Conservation (phyloP, 768 basidiomycete genomes). For the Chalciporus sphaerocephalus region DNA sequence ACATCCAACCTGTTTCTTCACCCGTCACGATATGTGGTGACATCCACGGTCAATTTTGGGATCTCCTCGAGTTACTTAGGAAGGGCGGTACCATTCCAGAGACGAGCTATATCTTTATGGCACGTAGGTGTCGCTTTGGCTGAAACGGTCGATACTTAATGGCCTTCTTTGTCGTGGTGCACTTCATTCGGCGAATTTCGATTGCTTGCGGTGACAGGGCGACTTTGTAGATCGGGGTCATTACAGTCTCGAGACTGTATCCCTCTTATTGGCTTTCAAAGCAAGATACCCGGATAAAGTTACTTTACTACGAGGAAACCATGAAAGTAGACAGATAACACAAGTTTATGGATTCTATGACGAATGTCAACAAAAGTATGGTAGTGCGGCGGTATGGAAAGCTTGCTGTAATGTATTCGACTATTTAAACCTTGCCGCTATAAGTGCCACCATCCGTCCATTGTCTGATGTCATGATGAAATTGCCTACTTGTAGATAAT, state of each 20-base stretch:
- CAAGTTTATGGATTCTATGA: slow-evolving; percentile 99
- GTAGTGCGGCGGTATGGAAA: slow-evolving; percentile 93
- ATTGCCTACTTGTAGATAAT: slow-evolving; percentile 62
- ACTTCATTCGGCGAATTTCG: neutral
- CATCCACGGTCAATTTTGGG: slow-evolving; percentile 98
- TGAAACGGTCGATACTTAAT: slow-evolving; percentile 24
- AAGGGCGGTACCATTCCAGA: slow-evolving; percentile 84
- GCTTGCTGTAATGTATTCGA: slow-evolving; percentile 97
- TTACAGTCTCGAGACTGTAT: slow-evolving; percentile 93
- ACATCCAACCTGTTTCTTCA: slow-evolving; percentile 92
- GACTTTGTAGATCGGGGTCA: slow-evolving; percentile 98
- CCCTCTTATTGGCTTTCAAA: slow-evolving; percentile 82
- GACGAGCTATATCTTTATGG: slow-evolving; percentile 95
- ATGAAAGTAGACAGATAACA: slow-evolving; percentile 96
- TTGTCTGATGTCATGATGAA: neutral
- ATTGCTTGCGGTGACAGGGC: slow-evolving; percentile 47
- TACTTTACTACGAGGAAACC: slow-evolving; percentile 89
- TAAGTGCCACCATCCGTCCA: slow-evolving; percentile 34
- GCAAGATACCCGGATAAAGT: slow-evolving; percentile 92
- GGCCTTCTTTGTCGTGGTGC: slow-evolving; percentile 7
- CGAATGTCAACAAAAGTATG: slow-evolving; percentile 98
- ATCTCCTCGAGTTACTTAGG: slow-evolving; percentile 82
- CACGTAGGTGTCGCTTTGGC: slow-evolving; percentile 49
- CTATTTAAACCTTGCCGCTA: slow-evolving; percentile 90
- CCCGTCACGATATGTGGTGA: slow-evolving; percentile 96